These are phyloP conservation scores for Phaeodactylum tricornutum DNA, from an alignment of 108 stramenopile genomes.

Conservation along the genomic window DNA sequence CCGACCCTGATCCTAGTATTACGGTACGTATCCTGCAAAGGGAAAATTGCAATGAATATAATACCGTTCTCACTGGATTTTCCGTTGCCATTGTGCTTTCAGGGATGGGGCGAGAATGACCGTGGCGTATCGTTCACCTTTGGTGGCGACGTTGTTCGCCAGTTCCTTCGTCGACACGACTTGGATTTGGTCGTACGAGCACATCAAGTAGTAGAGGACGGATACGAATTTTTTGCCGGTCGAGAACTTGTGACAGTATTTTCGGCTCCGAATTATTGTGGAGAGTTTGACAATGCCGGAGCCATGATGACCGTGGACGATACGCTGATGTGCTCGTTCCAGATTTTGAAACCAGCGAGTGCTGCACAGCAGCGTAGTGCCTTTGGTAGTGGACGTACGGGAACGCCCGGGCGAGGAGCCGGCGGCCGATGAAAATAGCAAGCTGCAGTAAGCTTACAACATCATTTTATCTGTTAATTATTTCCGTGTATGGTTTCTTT, in stretches of 20 bases:
- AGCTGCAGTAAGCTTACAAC: too few relatives aligned
- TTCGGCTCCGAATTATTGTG: constrained; percentile 97
- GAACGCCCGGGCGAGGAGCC: constrained; percentile 31
- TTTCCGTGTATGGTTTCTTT: too few relatives aligned
- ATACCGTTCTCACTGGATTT: neutral
- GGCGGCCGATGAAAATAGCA: too few relatives aligned
- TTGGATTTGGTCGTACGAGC: constrained; percentile 97
- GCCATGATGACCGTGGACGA: constrained; percentile 98
- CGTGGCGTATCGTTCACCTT: constrained; percentile 99
- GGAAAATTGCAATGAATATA: neutral
- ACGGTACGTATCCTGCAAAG: constrained; percentile 56
- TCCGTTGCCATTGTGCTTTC: neutral
- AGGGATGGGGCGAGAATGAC: constrained; percentile 99
- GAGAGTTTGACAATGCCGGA: constrained; percentile 98
- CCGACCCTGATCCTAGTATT: constrained; percentile 94
- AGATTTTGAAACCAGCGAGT: constrained; percentile 89
- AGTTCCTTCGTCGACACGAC: constrained; percentile 96
- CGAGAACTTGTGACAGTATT: constrained; percentile 97
- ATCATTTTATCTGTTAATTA: too few relatives aligned
- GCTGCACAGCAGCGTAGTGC: constrained; percentile 66
- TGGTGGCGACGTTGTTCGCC: constrained; percentile 96
- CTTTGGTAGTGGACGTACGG: constrained; percentile 31
- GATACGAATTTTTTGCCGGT: constrained; percentile 97
- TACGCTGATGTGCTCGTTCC: constrained; percentile 95
- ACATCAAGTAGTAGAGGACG: constrained; percentile 99